Evolutionary conservation across 345 rosid genomes (phyloP), one percentile per base, ranked within the genome.

Genomic region (Aquilaria yunnanensis): DNA sequence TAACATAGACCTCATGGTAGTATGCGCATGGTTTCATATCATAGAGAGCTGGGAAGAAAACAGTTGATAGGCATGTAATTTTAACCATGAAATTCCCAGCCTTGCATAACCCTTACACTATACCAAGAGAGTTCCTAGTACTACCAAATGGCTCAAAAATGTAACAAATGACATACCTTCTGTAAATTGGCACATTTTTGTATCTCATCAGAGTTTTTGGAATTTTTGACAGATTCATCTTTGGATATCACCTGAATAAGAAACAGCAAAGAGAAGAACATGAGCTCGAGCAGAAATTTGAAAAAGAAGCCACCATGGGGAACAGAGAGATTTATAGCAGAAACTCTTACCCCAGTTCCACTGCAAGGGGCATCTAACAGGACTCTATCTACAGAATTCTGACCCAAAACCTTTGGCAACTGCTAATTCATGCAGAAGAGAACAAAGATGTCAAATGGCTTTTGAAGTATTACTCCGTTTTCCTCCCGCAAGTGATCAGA

Each of bases 311-410:
- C 56, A 53, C 51, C 41, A 9, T 23, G 23, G 23, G 37, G 47
- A 14, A 33, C 3, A 30, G 29, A 67, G 5, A 52, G 59, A 47
- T 51, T 50, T 32, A n/a, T 14, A 64, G 54, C 16, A 67, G 55
- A 61, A 61, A 33, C 92, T 37, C 43, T 78, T 81, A 93, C 99
- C 78, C 99, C 99, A 56, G 97, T 93, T 46, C 99, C 99, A 77
- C 96, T 90, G 72, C 99, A 93, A 59, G 99, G 99, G 48, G 99
- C 99, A 88, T 88, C 96, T 68, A 93, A 75, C 83, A 89, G 69
- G 32, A 88, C 94, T 74, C 97, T 86, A 65, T 91, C 97, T 51
- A 88, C 90, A 6, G 88, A 68, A 65, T 83, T 91, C 58, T 70
- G 72, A 57, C 97, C 97, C 69, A 88, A 79, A 62, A 80, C 82